phyloP scores from a whole-genome alignment of 2,329 filamentous ascomycete species.

The Cladophialophora immunda region DNA sequence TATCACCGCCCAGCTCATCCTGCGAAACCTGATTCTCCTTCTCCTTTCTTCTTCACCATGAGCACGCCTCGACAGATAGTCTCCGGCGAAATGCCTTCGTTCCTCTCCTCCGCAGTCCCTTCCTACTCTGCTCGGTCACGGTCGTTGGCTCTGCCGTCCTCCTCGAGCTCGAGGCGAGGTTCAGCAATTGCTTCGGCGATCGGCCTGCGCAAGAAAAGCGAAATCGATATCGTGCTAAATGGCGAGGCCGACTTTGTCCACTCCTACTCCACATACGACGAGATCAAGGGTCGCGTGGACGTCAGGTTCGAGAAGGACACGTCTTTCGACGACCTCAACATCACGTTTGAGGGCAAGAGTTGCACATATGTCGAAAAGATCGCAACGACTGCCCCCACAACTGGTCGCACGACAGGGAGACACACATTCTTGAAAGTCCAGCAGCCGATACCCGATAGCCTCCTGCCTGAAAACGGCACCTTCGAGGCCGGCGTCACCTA shows the following conservation, averaged over 20 bases:
- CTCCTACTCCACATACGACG: slow-evolving; percentile 46
- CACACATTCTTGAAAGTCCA: slow-evolving; percentile 70
- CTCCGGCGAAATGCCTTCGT: slow-evolving; percentile 38
- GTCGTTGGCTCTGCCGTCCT: slow-evolving; percentile 27
- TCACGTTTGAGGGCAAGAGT: slow-evolving; percentile 44
- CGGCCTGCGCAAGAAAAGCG: slow-evolving; percentile 37
- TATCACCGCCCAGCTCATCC: slow-evolving; percentile 17
- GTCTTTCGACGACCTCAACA: slow-evolving; percentile 43
- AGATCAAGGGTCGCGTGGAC: slow-evolving; percentile 44
- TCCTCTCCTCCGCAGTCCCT: slow-evolving; percentile 31
- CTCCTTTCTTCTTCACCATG: slow-evolving; percentile 24
- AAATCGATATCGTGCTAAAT: slow-evolving; percentile 42
- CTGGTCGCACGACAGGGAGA: slow-evolving; percentile 63
- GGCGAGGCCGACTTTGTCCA: slow-evolving; percentile 37
- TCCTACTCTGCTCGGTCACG: slow-evolving; percentile 32
- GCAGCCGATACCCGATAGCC: slow-evolving; percentile 64
- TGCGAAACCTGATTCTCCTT: not conserved
- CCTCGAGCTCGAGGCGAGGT: slow-evolving; percentile 29
- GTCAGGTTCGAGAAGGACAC: slow-evolving; percentile 44
- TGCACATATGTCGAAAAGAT: slow-evolving; percentile 61
- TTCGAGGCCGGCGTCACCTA: slow-evolving; percentile 65
- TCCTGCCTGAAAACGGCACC: slow-evolving; percentile 64
- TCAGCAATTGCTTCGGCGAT: slow-evolving; percentile 37
- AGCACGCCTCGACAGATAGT: slow-evolving; percentile 22
- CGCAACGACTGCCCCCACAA: slow-evolving; percentile 60